Evolutionary conservation across 176 grass and related monocot genomes (phyloP), one percentile per base, ranked within the genome.

Genomic region (Carex kokanica): DNA sequence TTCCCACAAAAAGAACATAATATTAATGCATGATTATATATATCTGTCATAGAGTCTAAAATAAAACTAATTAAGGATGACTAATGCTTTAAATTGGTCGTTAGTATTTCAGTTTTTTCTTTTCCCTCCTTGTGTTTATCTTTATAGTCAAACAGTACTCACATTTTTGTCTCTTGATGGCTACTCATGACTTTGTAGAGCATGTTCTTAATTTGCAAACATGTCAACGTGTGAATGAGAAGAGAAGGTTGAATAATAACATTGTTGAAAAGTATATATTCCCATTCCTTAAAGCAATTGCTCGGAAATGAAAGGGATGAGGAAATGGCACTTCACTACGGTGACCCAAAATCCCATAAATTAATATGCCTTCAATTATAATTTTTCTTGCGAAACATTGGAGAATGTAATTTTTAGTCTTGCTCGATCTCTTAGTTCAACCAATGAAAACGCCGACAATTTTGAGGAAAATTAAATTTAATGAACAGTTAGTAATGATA

Each of bases 251-350:
- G 36, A 38, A 38, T 38, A 38, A 6, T 38, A 38, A 5, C 36
- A 6, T 38, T 38, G 36, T 38, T 0, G 36, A 38, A 38, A 25
- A 55, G 24, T 56, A 24, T n/a, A n/a, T n/a, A n/a, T 77, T 56
- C 73, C 49, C 49, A 55, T 56, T 55, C 56, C 73, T 53, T 71
- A 71, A 43, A 71, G 36, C 67, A 43, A 71, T 71, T 71, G 67
- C 17, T 43, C 21, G 36, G 49, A 77, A 77, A 77, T 29, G 2
- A 32, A 77, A 77, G 2, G 2, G 49, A 77, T 55, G 51, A 77
- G 16, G 67, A 31, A 53, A 1, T 54, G 0, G 41, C 41, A 56
- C 73, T 78, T 78, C 24, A 73, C 69, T 41, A 20, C 15, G 10
- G 11, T 25, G n/a, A 73, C 38, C n/a, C 69, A 49, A 51, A 49